Evolutionary conservation across 2,329 filamentous ascomycete species (phyloP).

Genomic region (Aspergillus luchuensis): DNA sequence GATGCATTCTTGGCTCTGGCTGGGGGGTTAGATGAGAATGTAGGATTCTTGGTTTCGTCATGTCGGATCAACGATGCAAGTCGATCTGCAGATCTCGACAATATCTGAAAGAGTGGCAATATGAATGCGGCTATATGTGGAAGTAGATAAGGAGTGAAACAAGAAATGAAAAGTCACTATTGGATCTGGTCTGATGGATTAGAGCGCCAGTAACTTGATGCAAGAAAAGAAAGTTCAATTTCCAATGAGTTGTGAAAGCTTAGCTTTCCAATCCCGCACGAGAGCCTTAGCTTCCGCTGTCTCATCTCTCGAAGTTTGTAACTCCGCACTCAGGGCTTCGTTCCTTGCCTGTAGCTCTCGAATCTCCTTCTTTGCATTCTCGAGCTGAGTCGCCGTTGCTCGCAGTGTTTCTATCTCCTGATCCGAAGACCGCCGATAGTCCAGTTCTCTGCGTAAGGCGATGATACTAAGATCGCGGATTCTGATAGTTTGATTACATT

Average conservation of each 20-base stretch:
- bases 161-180: no score
- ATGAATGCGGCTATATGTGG: no score
- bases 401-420: not conserved
- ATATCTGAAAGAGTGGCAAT: no score
- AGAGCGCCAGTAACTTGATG: no score
- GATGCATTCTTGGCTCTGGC: no score
- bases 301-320: not conserved
- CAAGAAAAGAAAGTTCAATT: not conserved
- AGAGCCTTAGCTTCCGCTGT: not conserved
- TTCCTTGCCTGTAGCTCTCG: not conserved
- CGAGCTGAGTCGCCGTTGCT: not conserved
- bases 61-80: no score
- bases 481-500: not conserved
- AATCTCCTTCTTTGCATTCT: not conserved
- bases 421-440: not conserved
- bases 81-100: no score
- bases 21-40: no score
- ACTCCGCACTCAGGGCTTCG: not conserved
- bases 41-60: no score
- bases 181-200: no score
- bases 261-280: constrained; percentile 5
- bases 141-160: no score
- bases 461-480: constrained; percentile 4
- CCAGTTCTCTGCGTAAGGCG: not conserved
- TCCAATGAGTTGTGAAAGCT: constrained; percentile 3